Base-by-base conservation (phyloP, 2,329 filamentous ascomycete genomes). In the Chrysosphaeria jannelii region DNA sequence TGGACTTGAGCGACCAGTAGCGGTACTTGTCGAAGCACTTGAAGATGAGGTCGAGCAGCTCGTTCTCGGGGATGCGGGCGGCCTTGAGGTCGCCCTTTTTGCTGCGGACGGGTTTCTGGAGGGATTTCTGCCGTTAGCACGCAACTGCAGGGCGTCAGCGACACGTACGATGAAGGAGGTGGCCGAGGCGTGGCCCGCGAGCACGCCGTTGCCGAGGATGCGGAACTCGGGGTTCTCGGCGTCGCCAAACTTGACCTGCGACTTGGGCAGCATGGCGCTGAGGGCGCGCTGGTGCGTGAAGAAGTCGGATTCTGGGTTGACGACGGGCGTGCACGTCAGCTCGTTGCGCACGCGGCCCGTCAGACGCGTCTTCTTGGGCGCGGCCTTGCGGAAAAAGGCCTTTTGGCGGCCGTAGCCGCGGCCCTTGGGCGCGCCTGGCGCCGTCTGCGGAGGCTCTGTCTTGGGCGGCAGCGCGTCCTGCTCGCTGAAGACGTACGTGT, bases 401-500 rank as follows among this genome's bases (percentile, higher is more conserved):
- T 58, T 31, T 23, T 36, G 29, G 10, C 30, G 27, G 13, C 32
- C 26, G 24, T 32, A 23, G 27, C 33, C 29, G 25, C 31, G 27
- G 21, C 29, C 25, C 10, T 28, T 28, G 25, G 28, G 25, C 20
- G 29, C 30, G 25, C 53, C 51, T 21, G 51, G 26, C 12, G 32
- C 30, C 33, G 51, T 53, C 18, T 58, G 48, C 17, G 22, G 27
- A 46, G 19, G 45, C 39, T 58, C 48, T 6, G 24, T 21, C 11
- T 24, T 25, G 20, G 27, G 28, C 10, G 50, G 47, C 30, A 58
- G 38, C 13, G 90, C 56, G 37, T 93, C 76, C 41, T 89, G 78
- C 45, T 97, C 85, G 19, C 71, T 78, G 39, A 97, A 97, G 27
- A 93, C 52, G 39, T 71, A 89, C 11, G 78, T 85, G 43, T 90